phyloP scores from a whole-genome alignment of 2,329 filamentous ascomycete genomes.

The Allantophomopsis cytisporea region DNA sequence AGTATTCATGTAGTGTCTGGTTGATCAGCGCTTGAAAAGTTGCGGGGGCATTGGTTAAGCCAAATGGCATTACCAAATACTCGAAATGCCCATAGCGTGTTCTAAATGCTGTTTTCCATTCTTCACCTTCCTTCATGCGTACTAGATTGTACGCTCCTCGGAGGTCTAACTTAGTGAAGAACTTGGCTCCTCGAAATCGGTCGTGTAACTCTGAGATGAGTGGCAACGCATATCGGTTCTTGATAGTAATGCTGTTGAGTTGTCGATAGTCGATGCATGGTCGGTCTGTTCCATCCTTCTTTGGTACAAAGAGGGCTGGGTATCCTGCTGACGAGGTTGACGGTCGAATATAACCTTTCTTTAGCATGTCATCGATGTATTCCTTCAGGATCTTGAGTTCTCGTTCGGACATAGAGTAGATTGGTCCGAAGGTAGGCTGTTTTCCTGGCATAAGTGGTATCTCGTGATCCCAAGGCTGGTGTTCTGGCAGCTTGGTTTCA shows the following conservation, averaged over 20 bases:
- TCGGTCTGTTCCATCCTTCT: constrained; percentile 14
- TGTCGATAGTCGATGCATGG: constrained; percentile 21
- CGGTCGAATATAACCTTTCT: constrained; percentile 8
- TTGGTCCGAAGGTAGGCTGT: too few relatives aligned
- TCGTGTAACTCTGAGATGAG: constrained; percentile 18
- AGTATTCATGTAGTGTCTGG: too few relatives aligned
- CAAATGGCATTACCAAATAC: too few relatives aligned
- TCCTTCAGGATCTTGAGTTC: constrained; percentile 6
- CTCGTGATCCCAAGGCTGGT: too few relatives aligned
- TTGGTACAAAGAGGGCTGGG: constrained; percentile 17
- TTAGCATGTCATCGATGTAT: constrained; percentile 9
- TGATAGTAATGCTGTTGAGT: constrained; percentile 20
- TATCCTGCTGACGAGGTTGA: constrained; percentile 10
- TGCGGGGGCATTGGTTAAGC: too few relatives aligned
- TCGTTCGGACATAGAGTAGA: too few relatives aligned
- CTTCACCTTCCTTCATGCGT: constrained; percentile 9
- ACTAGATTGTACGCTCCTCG: constrained; percentile 16
- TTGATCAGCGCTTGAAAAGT: too few relatives aligned
- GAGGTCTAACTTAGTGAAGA: constrained; percentile 19
- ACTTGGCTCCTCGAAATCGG: constrained; percentile 9
- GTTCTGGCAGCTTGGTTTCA: too few relatives aligned
- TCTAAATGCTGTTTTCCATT: constrained; percentile 21
- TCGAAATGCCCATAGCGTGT: constrained; percentile 4
- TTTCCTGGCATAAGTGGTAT: too few relatives aligned
- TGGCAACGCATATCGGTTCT: constrained; percentile 18